These are phyloP conservation scores for Phialocephala sp. DNA, from an alignment of 2,329 filamentous ascomycete species.

Conservation along the genomic window DNA sequence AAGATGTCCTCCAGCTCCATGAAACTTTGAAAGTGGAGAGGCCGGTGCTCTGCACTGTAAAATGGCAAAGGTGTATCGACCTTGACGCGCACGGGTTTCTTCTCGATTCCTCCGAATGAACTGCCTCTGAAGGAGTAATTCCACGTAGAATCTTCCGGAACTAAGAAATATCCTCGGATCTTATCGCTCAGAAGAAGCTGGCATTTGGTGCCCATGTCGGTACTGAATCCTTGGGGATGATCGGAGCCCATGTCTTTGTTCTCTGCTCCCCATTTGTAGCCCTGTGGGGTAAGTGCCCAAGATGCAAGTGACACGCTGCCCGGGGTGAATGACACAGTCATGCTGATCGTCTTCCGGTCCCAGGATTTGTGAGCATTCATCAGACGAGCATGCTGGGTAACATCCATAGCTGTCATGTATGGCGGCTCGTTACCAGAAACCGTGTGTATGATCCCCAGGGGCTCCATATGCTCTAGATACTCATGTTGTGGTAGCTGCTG, in stretches of 20 bases:
- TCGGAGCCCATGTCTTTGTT: constrained; percentile 94
- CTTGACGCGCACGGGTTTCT: constrained; percentile 89
- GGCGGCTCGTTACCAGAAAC: constrained; percentile 92
- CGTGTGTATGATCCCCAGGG: constrained; percentile 93
- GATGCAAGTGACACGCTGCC: constrained; percentile 94
- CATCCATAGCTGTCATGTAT: constrained; percentile 95
- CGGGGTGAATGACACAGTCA: constrained; percentile 95
- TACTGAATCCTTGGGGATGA: constrained; percentile 91
- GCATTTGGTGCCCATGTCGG: constrained; percentile 91
- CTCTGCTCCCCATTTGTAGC: constrained; percentile 96
- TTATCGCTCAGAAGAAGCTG: constrained; percentile 92
- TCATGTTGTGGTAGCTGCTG: constrained; percentile 92
- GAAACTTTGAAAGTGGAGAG: constrained; percentile 96
- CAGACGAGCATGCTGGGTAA: constrained; percentile 89
- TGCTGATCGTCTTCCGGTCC: constrained; percentile 89
- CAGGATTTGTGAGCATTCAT: constrained; percentile 82
- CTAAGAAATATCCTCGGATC: constrained; percentile 94
- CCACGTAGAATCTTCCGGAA: constrained; percentile 89
- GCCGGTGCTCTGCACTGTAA: constrained; percentile 91
- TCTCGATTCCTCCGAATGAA: constrained; percentile 85
- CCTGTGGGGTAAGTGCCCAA: constrained; percentile 88
- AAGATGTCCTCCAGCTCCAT: constrained; percentile 96
- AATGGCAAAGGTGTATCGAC: constrained; percentile 89
- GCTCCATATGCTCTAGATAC: constrained; percentile 84
- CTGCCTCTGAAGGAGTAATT: constrained; percentile 99